Percentiles rank a stretch among this genome's conserved stretches.
phyloP scores from a whole-genome alignment of 2,329 filamentous ascomycete genomes.

The Magnaporthales sp. region DNA sequence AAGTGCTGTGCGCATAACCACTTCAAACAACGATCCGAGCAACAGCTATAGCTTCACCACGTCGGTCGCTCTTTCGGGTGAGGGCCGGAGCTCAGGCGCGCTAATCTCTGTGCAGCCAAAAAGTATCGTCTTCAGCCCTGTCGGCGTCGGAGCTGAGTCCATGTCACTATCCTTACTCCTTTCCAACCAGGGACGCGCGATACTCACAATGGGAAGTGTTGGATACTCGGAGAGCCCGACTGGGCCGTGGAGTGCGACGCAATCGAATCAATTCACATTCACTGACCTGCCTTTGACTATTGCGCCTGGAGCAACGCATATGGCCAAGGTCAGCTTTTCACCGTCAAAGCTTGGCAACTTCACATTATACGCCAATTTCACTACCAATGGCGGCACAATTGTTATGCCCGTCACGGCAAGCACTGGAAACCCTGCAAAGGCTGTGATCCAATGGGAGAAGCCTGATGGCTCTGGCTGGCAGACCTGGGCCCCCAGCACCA shows the following conservation, averaged over 20 bases:
- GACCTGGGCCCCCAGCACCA: slow-evolving; percentile 27
- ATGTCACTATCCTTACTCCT: slow-evolving; percentile 35
- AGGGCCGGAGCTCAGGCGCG: slow-evolving; percentile 34
- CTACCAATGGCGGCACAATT: slow-evolving; percentile 38
- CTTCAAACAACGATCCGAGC: slow-evolving; percentile 18
- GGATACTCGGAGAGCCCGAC: slow-evolving; percentile 33
- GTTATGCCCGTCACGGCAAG: slow-evolving; percentile 38
- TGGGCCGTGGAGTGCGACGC: slow-evolving; percentile 30
- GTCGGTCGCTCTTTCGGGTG: slow-evolving; percentile 37
- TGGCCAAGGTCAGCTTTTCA: slow-evolving; percentile 37
- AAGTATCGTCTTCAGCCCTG: slow-evolving; percentile 37
- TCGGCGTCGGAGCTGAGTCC: slow-evolving; percentile 32
- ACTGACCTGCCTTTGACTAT: slow-evolving; percentile 34
- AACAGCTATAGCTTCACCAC: slow-evolving; percentile 39
- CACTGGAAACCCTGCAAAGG: slow-evolving; percentile 38
- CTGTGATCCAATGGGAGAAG: slow-evolving; percentile 46
- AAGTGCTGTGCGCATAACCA: slow-evolving; percentile 36
- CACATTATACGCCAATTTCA: slow-evolving; percentile 36
- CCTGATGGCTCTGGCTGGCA: slow-evolving; percentile 42
- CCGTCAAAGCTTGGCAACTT: slow-evolving; percentile 37
- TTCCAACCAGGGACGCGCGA: slow-evolving; percentile 38
- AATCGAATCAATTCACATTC: slow-evolving; percentile 40
- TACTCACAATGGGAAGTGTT: slow-evolving; percentile 34
- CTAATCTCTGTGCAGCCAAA: slow-evolving; percentile 38
- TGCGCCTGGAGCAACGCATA: slow-evolving; percentile 25